Conservation (phyloP, 164 flowering plant genomes). For the Sedum album region DNA sequence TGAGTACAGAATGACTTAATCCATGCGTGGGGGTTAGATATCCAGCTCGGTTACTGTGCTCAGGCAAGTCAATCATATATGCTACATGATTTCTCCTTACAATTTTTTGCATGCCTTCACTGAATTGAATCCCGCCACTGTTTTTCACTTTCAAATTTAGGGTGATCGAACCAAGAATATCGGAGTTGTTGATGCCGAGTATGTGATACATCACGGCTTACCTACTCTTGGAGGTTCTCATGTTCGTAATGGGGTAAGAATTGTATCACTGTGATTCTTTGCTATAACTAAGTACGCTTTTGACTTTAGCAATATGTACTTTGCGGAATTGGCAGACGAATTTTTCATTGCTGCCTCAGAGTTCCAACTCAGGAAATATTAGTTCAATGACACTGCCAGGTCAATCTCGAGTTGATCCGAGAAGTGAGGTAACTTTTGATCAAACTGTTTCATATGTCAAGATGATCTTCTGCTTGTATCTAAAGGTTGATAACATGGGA, state of each 20-base stretch:
- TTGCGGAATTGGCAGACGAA: neutral
- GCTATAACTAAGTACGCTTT: too few relatives aligned
- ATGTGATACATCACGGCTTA: slow-evolving; percentile 62
- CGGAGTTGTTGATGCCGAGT: slow-evolving; percentile 85
- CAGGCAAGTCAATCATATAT: slow-evolving; percentile 32
- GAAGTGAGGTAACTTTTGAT: neutral
- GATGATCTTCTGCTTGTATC: too few relatives aligned
- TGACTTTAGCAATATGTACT: neutral
- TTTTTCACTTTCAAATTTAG: slow-evolving; percentile 23
- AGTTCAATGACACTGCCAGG: slow-evolving; percentile 1
- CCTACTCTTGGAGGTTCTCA: slow-evolving; percentile 61
- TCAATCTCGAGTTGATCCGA: neutral
- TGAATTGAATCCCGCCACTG: slow-evolving; percentile 5
- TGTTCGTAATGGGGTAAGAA: slow-evolving; percentile 18
- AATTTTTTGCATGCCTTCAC: too few relatives aligned
- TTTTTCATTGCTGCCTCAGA: neutral
- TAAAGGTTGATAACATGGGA: neutral
- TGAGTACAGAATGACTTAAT: slow-evolving; percentile 41
- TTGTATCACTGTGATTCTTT: neutral
- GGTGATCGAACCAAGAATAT: slow-evolving; percentile 74
- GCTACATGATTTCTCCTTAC: slow-evolving; percentile 24
- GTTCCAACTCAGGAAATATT: neutral
- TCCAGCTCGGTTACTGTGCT: slow-evolving; percentile 86
- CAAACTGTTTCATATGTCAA: neutral
- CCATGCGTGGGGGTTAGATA: slow-evolving; percentile 94